Base-by-base conservation (phyloP, 2,329 filamentous ascomycete genomes). In the Setomelanomma holmii region DNA sequence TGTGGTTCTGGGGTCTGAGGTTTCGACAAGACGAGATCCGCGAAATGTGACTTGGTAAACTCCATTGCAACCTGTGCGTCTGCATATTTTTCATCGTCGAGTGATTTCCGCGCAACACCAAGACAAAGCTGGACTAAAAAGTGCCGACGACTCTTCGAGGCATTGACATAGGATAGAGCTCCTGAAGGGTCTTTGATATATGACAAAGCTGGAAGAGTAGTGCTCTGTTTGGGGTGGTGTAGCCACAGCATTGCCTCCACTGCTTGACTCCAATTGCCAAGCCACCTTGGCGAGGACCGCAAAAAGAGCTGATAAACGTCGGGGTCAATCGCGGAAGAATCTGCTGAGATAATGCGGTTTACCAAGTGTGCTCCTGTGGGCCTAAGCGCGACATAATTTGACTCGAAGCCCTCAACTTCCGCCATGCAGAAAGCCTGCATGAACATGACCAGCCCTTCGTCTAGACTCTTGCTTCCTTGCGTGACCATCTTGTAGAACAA, bases 111-210 rank as follows among this genome's bases (percentile, higher is more conserved):
- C 17, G 72, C 71, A 19, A 67, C 61, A 12, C 61, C 69, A 11
- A 74, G 30, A 39, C 65, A 70, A 5, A 74, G 54, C 20, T 69
- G 66, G 1, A 73, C 67, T 5, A 72, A 22, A 34, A 70, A 67
- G 11, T 55, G 47, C 20, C 56, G 53, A 48, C 58, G 58, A 36
- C 57, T 52, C 27, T 46, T 44, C 12, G 45, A 52, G 5, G 49
- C 40, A 2, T 50, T 27, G 11, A 56, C 56, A 39, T 53, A 53
- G 16, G 38, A 45, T 30, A 58, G 41, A 21, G 63, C 61, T 12
- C 64, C 65, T 11, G 56, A 17, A 7, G 63, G 55, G 23, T 66
- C 55, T 20, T 61, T 44, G n/a, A 74, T 62, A 45, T 67, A 68
- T 4, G 40, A 36, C 8, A 73, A 55, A 17, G 61, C 68, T 12